Evolutionary conservation across 306 rosid species (phyloP), one percentile per base, ranked within the genome.

Genomic region (Ochetophila trinervis): DNA sequence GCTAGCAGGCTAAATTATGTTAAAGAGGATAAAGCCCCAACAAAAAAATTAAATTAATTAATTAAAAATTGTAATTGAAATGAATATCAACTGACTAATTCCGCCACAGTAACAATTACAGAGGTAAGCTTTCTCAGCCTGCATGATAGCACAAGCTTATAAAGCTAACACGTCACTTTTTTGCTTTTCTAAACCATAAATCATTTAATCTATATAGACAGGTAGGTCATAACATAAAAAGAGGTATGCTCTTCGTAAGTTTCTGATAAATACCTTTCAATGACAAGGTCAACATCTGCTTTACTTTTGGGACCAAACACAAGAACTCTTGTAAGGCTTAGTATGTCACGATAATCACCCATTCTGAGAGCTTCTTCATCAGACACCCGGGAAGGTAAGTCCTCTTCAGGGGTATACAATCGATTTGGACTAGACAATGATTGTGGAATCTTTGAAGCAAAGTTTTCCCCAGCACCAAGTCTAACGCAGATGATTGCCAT

Each of bases 291-390:
- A 72, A 79, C 91, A 70, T 88, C 87, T 59, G 86, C 83, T 86
- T 91, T 91, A 87, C 97, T 91, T 79, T 91, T 90, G 47, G 97
- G 97, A 65, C 97, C 95, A 50, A 77, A 60, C 69, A 74, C 24
- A 15, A 91, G 95, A 74, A 86, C 97, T 81, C 97, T 83, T 62
- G 97, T 86, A 71, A 91, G 97, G 84, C 85, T 91, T 81, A 91
- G 80, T 70, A 91, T 91, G 85, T 88, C 95, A 21, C 97, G 95
- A 72, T 88, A 91, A 67, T 91, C 97, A 62, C 90, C 95, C 83
- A 86, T 84, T 83, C 74, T 86, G 66, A 74, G 82, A 66, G 89
- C 87, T 76, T 82, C 86, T 74, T 87, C 92, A 60, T 73, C 76
- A 60, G 90, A 83, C 53, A 78, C 81, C 57, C 68, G 86, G 64